These are phyloP conservation scores for Paramecium pentaurelia DNA, from an alignment of 73 alveolate species.

Conservation along the genomic window DNA sequence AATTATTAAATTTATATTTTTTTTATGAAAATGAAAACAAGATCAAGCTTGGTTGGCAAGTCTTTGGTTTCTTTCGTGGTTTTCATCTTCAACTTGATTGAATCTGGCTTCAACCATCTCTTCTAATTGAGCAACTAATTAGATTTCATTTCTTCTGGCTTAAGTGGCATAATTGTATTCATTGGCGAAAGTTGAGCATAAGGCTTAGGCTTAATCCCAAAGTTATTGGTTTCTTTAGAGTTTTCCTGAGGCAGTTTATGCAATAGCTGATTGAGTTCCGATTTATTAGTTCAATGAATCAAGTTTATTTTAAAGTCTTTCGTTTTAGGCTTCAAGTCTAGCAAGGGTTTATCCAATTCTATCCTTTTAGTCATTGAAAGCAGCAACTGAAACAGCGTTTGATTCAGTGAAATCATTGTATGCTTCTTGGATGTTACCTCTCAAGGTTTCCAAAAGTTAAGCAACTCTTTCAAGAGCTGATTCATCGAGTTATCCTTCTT, in stretches of 20 bases:
- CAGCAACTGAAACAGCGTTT: slow-evolving; percentile 46
- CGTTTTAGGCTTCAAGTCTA: slow-evolving; percentile 10
- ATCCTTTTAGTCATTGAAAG: slow-evolving; percentile 49
- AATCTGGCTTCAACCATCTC: slow-evolving; percentile 43
- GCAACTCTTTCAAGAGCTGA: slow-evolving; percentile 51
- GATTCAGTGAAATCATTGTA: slow-evolving; percentile 5
- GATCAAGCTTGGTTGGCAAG: slow-evolving; percentile 13
- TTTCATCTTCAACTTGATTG: slow-evolving; percentile 39
- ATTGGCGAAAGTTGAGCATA: slow-evolving; percentile 40
- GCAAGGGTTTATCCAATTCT: not conserved
- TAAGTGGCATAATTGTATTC: slow-evolving; percentile 48
- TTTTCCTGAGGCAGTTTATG: slow-evolving; percentile 46
- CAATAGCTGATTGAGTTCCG: slow-evolving; percentile 53
- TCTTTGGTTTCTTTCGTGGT: slow-evolving; percentile 34
- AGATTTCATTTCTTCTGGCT: slow-evolving; percentile 45
- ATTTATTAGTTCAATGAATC: slow-evolving; percentile 15
- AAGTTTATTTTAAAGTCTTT: slow-evolving; percentile 30
- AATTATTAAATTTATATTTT: not conserved
- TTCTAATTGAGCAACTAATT: slow-evolving; percentile 33
- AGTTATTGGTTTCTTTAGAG: slow-evolving; percentile 46
- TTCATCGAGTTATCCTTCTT: slow-evolving; percentile 45
- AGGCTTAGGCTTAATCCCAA: slow-evolving; percentile 48
- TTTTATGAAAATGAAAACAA: not conserved
- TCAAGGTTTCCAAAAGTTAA: slow-evolving; percentile 24
- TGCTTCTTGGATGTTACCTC: slow-evolving; percentile 26